Evolutionary conservation across 331 rosid species (phyloP).

Genomic region (Acacia concinna): DNA sequence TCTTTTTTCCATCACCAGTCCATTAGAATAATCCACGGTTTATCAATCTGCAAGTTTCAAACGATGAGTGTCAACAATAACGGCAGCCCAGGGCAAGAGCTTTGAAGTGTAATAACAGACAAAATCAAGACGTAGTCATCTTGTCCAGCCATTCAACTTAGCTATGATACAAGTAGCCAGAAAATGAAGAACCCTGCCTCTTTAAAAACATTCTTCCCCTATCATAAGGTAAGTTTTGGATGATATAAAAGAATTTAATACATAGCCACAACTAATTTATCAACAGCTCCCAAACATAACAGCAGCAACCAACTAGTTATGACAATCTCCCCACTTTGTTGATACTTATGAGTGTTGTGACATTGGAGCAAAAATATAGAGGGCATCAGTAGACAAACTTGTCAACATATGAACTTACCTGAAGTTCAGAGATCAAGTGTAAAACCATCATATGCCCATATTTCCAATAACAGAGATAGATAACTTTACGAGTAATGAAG

Average conservation of each 20-base stretch:
- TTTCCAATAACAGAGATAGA: conserved; percentile 33
- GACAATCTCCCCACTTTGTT: neutral
- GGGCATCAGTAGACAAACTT: conserved; percentile 57
- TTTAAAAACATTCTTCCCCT: too few species aligned
- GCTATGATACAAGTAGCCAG: neutral
- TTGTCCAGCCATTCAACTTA: conserved; percentile 7
- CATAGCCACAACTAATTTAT: neutral
- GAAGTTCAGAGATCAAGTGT: conserved; percentile 91
- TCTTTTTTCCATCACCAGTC: conserved; percentile 10
- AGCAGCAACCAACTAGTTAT: neutral
- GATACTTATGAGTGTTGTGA: neutral
- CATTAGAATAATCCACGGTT: conserved; percentile 50
- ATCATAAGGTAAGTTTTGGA: too few species aligned
- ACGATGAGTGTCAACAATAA: too few species aligned
- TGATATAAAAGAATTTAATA: too few species aligned
- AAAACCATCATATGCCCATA: conserved; percentile 63
- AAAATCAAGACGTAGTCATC: neutral
- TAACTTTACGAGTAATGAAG: neutral
- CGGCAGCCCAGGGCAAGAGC: neutral
- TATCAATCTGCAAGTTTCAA: too few species aligned
- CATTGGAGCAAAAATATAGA: conserved; percentile 36
- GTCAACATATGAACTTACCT: conserved; percentile 72
- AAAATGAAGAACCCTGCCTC: too few species aligned
- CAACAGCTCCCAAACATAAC: neutral
- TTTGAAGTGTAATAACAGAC: conserved; percentile 13